These are phyloP conservation scores for Venturia asperata DNA, from an alignment of 2,329 filamentous ascomycete species.

Conservation along the genomic window DNA sequence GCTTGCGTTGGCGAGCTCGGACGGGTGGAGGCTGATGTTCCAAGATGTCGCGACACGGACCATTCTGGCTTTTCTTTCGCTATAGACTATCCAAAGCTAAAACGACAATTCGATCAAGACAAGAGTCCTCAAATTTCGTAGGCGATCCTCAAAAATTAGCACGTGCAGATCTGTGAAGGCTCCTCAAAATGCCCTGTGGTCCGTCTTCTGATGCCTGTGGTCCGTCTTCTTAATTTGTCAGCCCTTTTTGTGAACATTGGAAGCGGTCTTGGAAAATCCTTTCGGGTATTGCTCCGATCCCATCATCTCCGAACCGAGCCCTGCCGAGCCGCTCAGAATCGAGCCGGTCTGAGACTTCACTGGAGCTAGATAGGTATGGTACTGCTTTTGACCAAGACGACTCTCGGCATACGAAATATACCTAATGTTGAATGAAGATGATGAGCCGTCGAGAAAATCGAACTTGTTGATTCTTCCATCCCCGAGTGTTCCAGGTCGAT, in stretches of 20 bases:
- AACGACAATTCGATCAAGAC: background rate
- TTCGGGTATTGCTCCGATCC: background rate
- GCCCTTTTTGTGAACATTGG: background rate
- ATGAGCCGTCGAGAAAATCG: background rate
- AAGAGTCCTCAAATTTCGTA: no score
- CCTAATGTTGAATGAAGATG: background rate
- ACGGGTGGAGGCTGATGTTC: no score
- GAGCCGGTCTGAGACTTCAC: background rate
- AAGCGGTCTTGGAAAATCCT: background rate
- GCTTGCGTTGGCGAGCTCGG: no score
- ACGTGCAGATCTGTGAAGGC: background rate
- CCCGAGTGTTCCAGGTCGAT: background rate
- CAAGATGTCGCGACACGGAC: no score
- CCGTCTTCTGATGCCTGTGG: background rate
- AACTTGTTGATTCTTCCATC: background rate
- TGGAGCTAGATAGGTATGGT: background rate
- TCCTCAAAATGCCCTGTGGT: background rate
- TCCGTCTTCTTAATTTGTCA: background rate
- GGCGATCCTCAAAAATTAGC: background rate
- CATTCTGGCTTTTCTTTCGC: no score
- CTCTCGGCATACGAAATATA: background rate
- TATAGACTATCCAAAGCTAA: no score
- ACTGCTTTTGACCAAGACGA: background rate
- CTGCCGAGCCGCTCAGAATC: background rate
- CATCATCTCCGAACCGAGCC: background rate